Percentiles rank a stretch among this genome's conserved stretches.
phyloP scores from a whole-genome alignment of 768 basidiomycete species.

The Mycena vitilis region DNA sequence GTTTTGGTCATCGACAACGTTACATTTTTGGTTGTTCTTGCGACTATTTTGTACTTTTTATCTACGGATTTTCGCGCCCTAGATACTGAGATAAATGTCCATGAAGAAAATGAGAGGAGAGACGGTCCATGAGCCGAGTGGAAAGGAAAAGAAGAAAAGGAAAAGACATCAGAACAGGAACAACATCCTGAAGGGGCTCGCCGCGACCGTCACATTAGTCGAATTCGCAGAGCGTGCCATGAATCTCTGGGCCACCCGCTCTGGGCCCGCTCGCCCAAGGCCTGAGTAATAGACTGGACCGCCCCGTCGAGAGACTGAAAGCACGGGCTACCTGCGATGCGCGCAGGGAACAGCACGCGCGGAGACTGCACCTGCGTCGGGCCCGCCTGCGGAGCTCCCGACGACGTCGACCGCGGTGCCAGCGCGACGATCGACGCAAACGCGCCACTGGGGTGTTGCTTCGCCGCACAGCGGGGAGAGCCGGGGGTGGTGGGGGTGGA shows the following conservation, averaged over 20 bases:
- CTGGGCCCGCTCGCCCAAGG: conserved; percentile 4
- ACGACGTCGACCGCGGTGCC: conserved; percentile 25
- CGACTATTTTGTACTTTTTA: background rate
- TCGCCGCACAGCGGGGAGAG: conserved; percentile 25
- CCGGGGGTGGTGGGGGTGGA: conserved; percentile 7
- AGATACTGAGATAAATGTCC: background rate
- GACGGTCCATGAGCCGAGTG: too few relatives aligned
- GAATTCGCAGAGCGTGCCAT: background rate
- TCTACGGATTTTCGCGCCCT: background rate
- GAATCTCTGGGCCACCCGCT: background rate
- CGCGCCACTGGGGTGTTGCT: background rate
- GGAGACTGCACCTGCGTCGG: conserved; percentile 32
- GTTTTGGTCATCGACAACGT: too few relatives aligned
- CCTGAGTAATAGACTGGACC: conserved; percentile 8
- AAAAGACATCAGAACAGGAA: conserved; percentile 2
- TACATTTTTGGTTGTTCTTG: background rate
- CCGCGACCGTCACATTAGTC: background rate
- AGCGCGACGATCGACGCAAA: conserved; percentile 9
- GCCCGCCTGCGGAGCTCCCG: conserved; percentile 26
- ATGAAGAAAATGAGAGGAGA: background rate
- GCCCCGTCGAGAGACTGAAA: conserved; percentile 34
- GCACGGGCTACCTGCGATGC: conserved; percentile 28
- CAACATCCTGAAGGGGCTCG: conserved; percentile 11
- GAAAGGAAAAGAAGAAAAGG: too few relatives aligned
- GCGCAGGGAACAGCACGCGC: conserved; percentile 21